These are phyloP conservation scores for Chaetomium globosum DNA, from an alignment of 2,329 filamentous ascomycete genomes.

Conservation along the genomic window DNA sequence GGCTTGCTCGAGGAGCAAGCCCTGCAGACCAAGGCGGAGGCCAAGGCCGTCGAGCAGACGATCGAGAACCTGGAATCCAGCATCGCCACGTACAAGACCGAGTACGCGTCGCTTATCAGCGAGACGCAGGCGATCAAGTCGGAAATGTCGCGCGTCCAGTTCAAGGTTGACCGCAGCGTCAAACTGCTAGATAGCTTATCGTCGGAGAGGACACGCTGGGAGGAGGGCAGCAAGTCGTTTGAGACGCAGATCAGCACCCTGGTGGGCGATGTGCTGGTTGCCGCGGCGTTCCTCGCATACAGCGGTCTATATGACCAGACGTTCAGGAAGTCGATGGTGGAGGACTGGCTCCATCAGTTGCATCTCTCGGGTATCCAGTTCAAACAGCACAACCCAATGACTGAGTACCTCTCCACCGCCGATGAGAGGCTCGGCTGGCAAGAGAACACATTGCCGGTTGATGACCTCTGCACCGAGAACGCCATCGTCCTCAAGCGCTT, in stretches of 20 bases:
- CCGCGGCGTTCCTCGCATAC: constrained; percentile 96
- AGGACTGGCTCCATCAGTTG: constrained; percentile 95
- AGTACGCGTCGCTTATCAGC: constrained; percentile 94
- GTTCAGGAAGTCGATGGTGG: constrained; percentile 95
- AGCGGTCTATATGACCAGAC: constrained; percentile 97
- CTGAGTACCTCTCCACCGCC: constrained; percentile 93
- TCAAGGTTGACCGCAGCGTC: constrained; percentile 96
- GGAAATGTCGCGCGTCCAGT: constrained; percentile 94
- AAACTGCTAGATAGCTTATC: constrained; percentile 91
- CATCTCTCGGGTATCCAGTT: constrained; percentile 88
- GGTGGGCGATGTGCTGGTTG: constrained; percentile 91
- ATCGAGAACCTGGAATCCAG: constrained; percentile 83
- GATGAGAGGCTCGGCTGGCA: constrained; percentile 96
- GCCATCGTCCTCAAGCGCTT: constrained; percentile 96
- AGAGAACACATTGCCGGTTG: constrained; percentile 87
- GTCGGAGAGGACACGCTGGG: constrained; percentile 91
- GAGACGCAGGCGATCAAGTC: constrained; percentile 96
- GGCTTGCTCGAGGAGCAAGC: constrained; percentile 83
- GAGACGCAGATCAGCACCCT: constrained; percentile 97
- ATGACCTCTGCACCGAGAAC: constrained; percentile 98
- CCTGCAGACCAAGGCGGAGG: constrained; percentile 88
- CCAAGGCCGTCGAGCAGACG: constrained; percentile 85
- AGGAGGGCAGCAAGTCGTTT: constrained; percentile 95
- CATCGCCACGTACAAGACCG: constrained; percentile 92
- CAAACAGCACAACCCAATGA: constrained; percentile 92